Evolutionary conservation across 805 yeast genomes (phyloP), one percentile per base, ranked within the genome.

Genomic region (Isabelozyma pseudorhagii): DNA sequence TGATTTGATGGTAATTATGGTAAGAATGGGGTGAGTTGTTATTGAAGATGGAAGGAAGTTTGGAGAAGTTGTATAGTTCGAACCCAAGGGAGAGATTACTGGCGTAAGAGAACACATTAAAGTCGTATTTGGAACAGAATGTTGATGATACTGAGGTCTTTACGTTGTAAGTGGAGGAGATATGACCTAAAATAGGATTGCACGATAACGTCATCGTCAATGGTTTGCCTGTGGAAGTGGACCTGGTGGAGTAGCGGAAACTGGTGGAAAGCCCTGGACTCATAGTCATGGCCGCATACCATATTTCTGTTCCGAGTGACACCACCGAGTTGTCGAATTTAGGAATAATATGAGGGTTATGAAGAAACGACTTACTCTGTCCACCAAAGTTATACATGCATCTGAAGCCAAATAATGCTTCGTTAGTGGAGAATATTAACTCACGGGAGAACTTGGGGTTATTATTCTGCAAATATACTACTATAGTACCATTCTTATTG

Each of bases 251-350:
- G 64, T 94, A 93, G 42, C 97, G 71, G 44, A 90, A 64, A 0
- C 96, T 93, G 1, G 96, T 81, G 0, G 97, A 89, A 15, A 92
- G 63, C 0, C 97, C 98, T 0, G 97, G 97, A 51, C 93, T 85
- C 79, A 89, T 85, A 43, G 88, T 85, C 42, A 78, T 66, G 0
- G 90, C 82, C 1, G 96, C 96, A 57, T 87, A 87, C 93, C 97
- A 94, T 4, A 90, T 54, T 68, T 94, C 99, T 8, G 87, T 81
- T 0, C 99, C 99, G 0, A 89, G 56, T 0, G 91, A 83, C 0
- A 83, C 77, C 42, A 82, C 82, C 11, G 94, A 84, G 50, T 81
- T 82, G 58, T 80, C 84, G 57, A 82, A 72, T 18, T 69, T 70
- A 31, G 76, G 75, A 3, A 69, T 62, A 8, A 59, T 55, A n/a